Evolutionary conservation across 345 rosid genomes (phyloP).

Genomic region (Hevea brasiliensis): DNA sequence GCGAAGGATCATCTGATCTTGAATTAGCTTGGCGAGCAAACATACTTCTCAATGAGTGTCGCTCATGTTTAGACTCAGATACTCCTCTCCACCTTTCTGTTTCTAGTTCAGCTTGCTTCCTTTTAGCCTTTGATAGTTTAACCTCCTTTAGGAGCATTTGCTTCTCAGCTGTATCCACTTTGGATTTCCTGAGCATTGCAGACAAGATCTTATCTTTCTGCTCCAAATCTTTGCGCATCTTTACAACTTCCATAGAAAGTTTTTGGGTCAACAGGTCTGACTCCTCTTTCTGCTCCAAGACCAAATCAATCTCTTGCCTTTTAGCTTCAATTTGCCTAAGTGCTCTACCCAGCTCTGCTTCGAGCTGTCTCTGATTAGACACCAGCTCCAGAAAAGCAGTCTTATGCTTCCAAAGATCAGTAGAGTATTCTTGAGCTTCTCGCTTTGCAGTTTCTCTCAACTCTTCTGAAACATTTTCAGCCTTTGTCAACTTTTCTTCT

Average conservation of each 20-base stretch:
- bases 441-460: conserved; percentile 54
- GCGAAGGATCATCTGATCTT: conserved; percentile 38
- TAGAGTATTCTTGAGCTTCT: conserved; percentile 64
- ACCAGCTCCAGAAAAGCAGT: conserved; percentile 90
- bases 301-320: conserved; percentile 52
- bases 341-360: conserved; percentile 81
- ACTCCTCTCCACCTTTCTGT: conserved; percentile 54
- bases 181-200: conserved; percentile 75
- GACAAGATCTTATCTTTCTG: conserved; percentile 81
- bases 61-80: conserved; percentile 60
- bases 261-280: conserved; percentile 47
- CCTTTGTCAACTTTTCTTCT: conserved; percentile 52
- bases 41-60: conserved; percentile 73
- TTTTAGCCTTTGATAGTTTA: conserved; percentile 56
- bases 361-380: conserved; percentile 84
- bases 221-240: conserved; percentile 67
- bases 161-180: conserved; percentile 65
- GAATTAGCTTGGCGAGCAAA: conserved; percentile 49
- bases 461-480: conserved; percentile 51
- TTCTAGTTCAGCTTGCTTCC: conserved; percentile 72
- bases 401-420: conserved; percentile 79
- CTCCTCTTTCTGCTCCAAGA: conserved; percentile 58
- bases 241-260: conserved; percentile 57
- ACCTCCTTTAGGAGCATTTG: conserved; percentile 67
- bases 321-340: conserved; percentile 62